phyloP scores from a whole-genome alignment of 2,329 filamentous ascomycete species.

The Alternaria gansuensis region DNA sequence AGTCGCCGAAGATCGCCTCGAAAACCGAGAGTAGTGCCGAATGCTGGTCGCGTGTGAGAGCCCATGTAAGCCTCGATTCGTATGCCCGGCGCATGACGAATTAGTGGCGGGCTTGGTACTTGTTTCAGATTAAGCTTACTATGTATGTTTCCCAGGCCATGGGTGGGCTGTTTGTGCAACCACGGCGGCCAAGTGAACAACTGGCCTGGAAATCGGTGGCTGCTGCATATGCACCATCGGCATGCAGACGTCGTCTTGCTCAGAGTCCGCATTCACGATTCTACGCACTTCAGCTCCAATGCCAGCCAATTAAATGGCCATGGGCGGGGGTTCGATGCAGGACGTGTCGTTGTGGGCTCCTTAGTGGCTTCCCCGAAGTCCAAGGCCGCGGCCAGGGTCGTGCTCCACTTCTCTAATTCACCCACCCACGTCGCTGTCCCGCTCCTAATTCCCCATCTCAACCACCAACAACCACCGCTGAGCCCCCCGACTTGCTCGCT shows the following conservation, averaged over 20 bases:
- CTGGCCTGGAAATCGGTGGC: constrained; percentile 12
- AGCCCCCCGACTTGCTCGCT: constrained; percentile 2
- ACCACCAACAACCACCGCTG: constrained; percentile 8
- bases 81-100: constrained; percentile 12
- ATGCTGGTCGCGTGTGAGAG: constrained; percentile 3
- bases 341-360: constrained; percentile 16
- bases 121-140: constrained; percentile 30
- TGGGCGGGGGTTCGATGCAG: neutral
- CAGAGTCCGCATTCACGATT: neutral
- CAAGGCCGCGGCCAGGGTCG: constrained; percentile 18
- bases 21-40: neutral
- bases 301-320: constrained; percentile 1
- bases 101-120: constrained; percentile 24
- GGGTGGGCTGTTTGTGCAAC: constrained; percentile 24
- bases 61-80: constrained; percentile 11
- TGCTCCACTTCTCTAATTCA: constrained; percentile 28
- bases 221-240: constrained; percentile 13
- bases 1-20: neutral
- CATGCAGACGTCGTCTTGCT: constrained; percentile 16
- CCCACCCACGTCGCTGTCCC: constrained; percentile 21
- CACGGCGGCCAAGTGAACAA: constrained; percentile 16
- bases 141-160: constrained; percentile 17
- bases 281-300: constrained; percentile 3
- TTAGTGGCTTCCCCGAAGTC: constrained; percentile 20
- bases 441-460: constrained; percentile 22